Evolutionary conservation across 1,284 basidiomycete species (phyloP).

Genomic region (Sanghuangporus baumii): DNA sequence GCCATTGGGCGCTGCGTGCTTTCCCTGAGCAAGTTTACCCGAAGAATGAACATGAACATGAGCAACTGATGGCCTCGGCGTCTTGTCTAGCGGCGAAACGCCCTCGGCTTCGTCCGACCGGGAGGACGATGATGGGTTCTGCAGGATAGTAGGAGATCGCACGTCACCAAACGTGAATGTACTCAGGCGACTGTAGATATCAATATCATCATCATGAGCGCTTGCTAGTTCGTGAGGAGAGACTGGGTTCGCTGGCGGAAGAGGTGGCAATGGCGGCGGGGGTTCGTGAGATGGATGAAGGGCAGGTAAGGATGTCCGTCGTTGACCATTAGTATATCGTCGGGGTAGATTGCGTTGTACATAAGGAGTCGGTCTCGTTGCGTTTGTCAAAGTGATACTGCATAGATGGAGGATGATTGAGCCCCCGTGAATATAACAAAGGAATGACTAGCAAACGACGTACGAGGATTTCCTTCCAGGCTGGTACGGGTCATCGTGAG

Average conservation of each 20-base stretch:
- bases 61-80: conserved; percentile 33
- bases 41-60: conserved; percentile 19
- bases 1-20: conserved; percentile 13
- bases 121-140: conserved; percentile 20
- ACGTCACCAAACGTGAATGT: conserved; percentile 38
- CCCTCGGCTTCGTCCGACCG: conserved; percentile 18
- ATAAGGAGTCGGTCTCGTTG: conserved; percentile 17
- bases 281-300: conserved; percentile 8
- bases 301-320: conserved; percentile 18
- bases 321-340: conserved; percentile 6
- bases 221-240: conserved; percentile 19
- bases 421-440: not conserved
- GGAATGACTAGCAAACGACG: not conserved
- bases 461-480: conserved; percentile 14
- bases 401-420: not conserved
- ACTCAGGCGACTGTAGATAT: conserved; percentile 34
- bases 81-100: conserved; percentile 28
- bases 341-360: conserved; percentile 12
- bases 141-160: conserved; percentile 11
- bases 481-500: conserved; percentile 8
- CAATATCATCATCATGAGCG: conserved; percentile 25
- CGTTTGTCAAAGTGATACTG: conserved; percentile 18
- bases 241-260: conserved; percentile 5
- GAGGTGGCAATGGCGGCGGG: conserved; percentile 1
- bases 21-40: conserved; percentile 8